Percentiles rank a stretch among this genome's conserved stretches.
Conservation (phyloP, 2,329 filamentous ascomycete species). For the Boeremia lycopersici region DNA sequence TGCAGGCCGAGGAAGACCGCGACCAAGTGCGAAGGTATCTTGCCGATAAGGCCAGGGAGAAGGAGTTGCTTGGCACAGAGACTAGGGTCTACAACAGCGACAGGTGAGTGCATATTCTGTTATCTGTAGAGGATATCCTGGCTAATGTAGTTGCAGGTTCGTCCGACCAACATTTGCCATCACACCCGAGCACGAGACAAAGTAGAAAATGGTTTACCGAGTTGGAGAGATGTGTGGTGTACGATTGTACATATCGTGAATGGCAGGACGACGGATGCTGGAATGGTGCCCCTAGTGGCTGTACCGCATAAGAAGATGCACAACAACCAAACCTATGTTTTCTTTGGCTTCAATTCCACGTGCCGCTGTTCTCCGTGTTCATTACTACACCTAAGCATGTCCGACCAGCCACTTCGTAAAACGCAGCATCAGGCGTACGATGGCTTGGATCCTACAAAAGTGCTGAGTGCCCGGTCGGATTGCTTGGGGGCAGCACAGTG, state of each 20-base stretch:
- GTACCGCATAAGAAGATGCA: conserved; percentile 11
- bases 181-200: conserved; percentile 67
- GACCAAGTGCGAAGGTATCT: conserved; percentile 87
- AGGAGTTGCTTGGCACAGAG: conserved; percentile 84
- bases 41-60: conserved; percentile 88
- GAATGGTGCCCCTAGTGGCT: conserved; percentile 4
- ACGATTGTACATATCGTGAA: conserved; percentile 23
- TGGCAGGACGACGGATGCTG: background rate
- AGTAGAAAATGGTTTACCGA: conserved; percentile 52
- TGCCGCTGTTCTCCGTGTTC: background rate
- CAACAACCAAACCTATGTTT: conserved; percentile 16
- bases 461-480: no score
- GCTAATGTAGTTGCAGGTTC: conserved; percentile 38
- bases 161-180: conserved; percentile 80
- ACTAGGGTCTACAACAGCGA: conserved; percentile 87
- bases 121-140: no score
- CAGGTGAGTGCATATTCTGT: conserved; percentile 63
- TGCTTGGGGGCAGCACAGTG: no score
- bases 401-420: no score
- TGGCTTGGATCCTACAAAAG: no score
- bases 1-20: conserved; percentile 96
- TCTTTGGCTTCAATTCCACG: conserved; percentile 11
- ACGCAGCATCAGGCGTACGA: no score
- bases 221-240: conserved; percentile 1
- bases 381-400: no score